phyloP scores from a whole-genome alignment of 2,329 filamentous ascomycete species.

The Colletotrichum tropicale region DNA sequence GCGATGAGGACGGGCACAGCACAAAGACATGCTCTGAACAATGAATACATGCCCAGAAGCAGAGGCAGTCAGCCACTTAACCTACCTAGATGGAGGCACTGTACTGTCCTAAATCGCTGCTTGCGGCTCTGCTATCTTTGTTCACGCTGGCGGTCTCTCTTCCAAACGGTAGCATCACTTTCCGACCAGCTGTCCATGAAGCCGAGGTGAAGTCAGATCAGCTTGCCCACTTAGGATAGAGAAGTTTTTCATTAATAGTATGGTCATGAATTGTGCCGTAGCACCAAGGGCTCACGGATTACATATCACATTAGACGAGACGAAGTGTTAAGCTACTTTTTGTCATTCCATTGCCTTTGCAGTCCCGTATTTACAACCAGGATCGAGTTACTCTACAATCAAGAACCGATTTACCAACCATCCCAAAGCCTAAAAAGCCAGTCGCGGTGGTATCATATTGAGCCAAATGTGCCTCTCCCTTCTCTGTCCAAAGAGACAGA shows the following conservation, averaged over 20 bases:
- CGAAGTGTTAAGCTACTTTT: not conserved
- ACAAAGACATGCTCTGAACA: not conserved
- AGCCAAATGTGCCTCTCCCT: not conserved
- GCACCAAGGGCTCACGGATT: not conserved
- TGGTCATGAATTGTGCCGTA: not conserved
- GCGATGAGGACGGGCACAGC: not conserved
- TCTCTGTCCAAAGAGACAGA: not conserved
- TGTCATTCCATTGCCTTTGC: not conserved
- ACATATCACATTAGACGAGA: not conserved
- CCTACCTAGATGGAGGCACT: not conserved
- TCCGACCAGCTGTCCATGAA: not conserved
- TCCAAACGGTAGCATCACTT: not conserved
- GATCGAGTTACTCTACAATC: not conserved
- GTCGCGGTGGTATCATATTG: conserved; percentile 2
- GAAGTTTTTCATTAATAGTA: not conserved
- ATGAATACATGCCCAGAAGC: not conserved
- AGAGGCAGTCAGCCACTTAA: not conserved
- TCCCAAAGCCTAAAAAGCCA: not conserved
- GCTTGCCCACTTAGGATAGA: not conserved
- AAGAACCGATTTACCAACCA: not conserved
- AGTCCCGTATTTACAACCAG: not conserved
- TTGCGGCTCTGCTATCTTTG: not conserved
- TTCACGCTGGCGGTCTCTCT: not conserved
- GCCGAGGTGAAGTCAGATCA: not conserved
- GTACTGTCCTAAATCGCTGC: not conserved